A percentile compares a stretch with the other conserved stretches of the same genome.
These are phyloP conservation scores for Pythium monospermum DNA, from an alignment of 352 stramenopile genomes.

Conservation along the genomic window DNA sequence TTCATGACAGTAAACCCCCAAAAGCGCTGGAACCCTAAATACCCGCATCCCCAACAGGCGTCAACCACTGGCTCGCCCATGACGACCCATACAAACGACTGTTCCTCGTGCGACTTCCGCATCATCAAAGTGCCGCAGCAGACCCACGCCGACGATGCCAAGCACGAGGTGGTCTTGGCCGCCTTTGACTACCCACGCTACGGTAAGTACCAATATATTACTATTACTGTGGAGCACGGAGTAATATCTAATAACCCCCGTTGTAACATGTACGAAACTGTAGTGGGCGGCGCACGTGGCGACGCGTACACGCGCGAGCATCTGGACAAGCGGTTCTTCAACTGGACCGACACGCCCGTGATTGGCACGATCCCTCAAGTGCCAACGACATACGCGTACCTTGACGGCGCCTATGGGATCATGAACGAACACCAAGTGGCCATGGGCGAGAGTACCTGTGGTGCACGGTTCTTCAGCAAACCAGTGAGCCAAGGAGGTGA, in stretches of 20 bases:
- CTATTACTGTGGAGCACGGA: background rate
- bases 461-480: slow-evolving; percentile 57
- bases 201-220: slow-evolving; percentile 25
- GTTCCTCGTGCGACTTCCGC: slow-evolving; percentile 78
- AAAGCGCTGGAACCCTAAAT: too few relatives aligned
- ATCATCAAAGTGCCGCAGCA: slow-evolving; percentile 70
- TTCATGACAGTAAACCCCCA: too few relatives aligned
- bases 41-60: too few relatives aligned
- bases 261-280: background rate
- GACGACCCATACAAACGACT: slow-evolving; percentile 83
- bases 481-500: slow-evolving; percentile 62
- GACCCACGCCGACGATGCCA: slow-evolving; percentile 31
- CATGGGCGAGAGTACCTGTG: slow-evolving; percentile 80
- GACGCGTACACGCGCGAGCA: slow-evolving; percentile 58
- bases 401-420: slow-evolving; percentile 78
- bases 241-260: background rate
- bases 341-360: slow-evolving; percentile 47
- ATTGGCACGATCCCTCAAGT: slow-evolving; percentile 72
- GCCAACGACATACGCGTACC: slow-evolving; percentile 65
- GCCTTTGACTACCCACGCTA: slow-evolving; percentile 71
- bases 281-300: slow-evolving; percentile 59
- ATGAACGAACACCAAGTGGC: slow-evolving; percentile 81
- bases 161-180: slow-evolving; percentile 56
- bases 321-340: slow-evolving; percentile 62
- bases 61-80: slow-evolving; percentile 63